These are phyloP conservation scores for Geoglossum cookeanum DNA, from an alignment of 2,329 filamentous ascomycete species.

Conservation along the genomic window DNA sequence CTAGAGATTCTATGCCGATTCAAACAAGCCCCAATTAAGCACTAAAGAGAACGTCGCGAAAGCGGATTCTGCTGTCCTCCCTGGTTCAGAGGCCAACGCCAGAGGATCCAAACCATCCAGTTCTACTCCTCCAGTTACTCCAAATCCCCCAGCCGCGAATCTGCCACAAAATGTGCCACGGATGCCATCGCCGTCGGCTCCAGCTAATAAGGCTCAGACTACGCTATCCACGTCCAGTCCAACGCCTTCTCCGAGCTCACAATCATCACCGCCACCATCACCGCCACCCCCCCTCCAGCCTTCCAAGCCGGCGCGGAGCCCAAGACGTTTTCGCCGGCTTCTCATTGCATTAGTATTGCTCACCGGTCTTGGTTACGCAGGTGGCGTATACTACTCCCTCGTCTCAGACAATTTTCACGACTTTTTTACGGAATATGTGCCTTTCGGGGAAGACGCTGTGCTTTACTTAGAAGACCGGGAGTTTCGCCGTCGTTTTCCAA, in stretches of 20 bases:
- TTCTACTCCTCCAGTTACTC: constrained; percentile 18
- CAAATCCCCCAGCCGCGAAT: constrained; percentile 27
- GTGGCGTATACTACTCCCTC: constrained; percentile 81
- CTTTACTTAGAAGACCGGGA: constrained; percentile 91
- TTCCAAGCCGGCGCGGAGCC: constrained; percentile 41
- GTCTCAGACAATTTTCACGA: constrained; percentile 97
- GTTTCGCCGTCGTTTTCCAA: constrained; percentile 69
- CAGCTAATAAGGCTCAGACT: constrained; percentile 18
- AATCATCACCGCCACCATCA: constrained; percentile 13
- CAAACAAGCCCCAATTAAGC: constrained; percentile 20
- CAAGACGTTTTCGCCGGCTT: constrained; percentile 56
- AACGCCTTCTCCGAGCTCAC: constrained; percentile 5
- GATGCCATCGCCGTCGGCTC: constrained; percentile 22
- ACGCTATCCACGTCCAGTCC: constrained; percentile 16
- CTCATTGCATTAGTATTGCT: constrained; percentile 60
- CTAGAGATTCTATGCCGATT: constrained; percentile 32
- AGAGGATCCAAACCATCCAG: background rate
- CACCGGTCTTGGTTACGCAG: constrained; percentile 59
- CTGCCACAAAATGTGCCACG: constrained; percentile 29
- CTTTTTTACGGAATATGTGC: constrained; percentile 94
- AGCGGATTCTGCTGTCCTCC: constrained; percentile 32
- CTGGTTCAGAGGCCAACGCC: constrained; percentile 24
- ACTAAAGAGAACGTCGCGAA: constrained; percentile 26
- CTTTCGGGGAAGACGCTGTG: constrained; percentile 84
- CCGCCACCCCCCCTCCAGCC: constrained; percentile 5